Conservation (phyloP, 2,329 filamentous ascomycete genomes). For the Aspergillus clavatus region DNA sequence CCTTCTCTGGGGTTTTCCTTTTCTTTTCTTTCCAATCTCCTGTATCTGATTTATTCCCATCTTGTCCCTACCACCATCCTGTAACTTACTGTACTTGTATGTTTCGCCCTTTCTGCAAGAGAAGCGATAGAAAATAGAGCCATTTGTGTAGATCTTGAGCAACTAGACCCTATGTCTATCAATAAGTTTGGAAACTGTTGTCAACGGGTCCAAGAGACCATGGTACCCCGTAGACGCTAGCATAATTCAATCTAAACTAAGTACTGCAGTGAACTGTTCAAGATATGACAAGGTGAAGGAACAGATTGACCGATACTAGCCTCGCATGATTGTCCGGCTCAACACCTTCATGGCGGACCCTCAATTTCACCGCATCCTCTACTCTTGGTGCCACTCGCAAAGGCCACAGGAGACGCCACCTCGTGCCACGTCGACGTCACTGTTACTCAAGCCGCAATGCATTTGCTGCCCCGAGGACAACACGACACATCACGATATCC, state of each 20-base stretch:
- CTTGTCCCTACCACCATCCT: slow-evolving; percentile 10
- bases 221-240: too few relatives aligned
- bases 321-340: background rate
- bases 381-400: too few relatives aligned
- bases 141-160: slow-evolving; percentile 16
- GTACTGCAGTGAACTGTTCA: background rate
- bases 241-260: background rate
- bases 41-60: slow-evolving; percentile 2
- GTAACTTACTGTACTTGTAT: slow-evolving; percentile 30
- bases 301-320: too few relatives aligned
- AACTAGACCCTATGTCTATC: too few relatives aligned
- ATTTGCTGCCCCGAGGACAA: too few relatives aligned
- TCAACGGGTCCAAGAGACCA: too few relatives aligned
- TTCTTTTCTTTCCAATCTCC: slow-evolving; percentile 7
- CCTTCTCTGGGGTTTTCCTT: slow-evolving; percentile 1
- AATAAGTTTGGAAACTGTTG: slow-evolving; percentile 1
- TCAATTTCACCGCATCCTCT: too few relatives aligned
- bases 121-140: slow-evolving; percentile 26
- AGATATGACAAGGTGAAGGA: background rate
- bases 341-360: too few relatives aligned
- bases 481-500: too few relatives aligned
- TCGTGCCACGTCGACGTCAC: too few relatives aligned
- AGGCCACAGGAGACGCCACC: too few relatives aligned
- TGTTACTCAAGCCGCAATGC: too few relatives aligned
- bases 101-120: slow-evolving; percentile 15